Evolutionary conservation across 2,329 filamentous ascomycete species (phyloP), one percentile per base, ranked within the genome.

Genomic region (Sporothrix pallida): DNA sequence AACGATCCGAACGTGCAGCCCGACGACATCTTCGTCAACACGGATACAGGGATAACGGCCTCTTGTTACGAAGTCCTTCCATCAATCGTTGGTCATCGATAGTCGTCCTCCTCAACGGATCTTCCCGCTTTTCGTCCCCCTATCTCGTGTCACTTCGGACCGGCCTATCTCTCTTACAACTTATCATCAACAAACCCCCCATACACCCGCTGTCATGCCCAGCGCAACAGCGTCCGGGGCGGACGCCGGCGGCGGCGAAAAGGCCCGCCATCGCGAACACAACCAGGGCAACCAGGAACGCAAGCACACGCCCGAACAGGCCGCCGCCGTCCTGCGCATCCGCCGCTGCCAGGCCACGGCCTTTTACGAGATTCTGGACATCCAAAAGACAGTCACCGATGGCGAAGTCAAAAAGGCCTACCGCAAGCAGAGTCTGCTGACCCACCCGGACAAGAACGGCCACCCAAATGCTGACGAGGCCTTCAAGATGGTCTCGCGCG

Each of bases 391-490:
- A 23, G 91, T 89, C 79, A 90, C 90, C 68, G 95, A 98, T 78
- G 83, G 86, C 75, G 95, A 98, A 79, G 94, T 99, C 81, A 99
- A 98, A 83, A 98, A 98, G 86, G 95, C 96, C 7, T 99, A 99
- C 84, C 90, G 95, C 80, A 98, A 97, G 84, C 88, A 97, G 81
- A 96, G 93, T 81, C 85, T 99, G 79, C 87, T 98, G 80, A 99
- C 96, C 74, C 96, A 99, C 86, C 96, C 96, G 76, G 96, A 99
- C 86, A 99, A 99, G 86, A 99, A 99, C 87, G 95, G 95, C 70
- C 95, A 98, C 81, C 91, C 95, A 52, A 90, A 97, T 75, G 95
- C 96, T 72, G 96, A 98, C 81, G 96, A 99, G 85, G 96, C 96
- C 46, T 99, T 99, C 86, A 99, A 99, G 86, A 93, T 98, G 93